These are phyloP conservation scores for Cavenderia fasciculata DNA, from an alignment of 78 protist genomes.

Conservation along the genomic window DNA sequence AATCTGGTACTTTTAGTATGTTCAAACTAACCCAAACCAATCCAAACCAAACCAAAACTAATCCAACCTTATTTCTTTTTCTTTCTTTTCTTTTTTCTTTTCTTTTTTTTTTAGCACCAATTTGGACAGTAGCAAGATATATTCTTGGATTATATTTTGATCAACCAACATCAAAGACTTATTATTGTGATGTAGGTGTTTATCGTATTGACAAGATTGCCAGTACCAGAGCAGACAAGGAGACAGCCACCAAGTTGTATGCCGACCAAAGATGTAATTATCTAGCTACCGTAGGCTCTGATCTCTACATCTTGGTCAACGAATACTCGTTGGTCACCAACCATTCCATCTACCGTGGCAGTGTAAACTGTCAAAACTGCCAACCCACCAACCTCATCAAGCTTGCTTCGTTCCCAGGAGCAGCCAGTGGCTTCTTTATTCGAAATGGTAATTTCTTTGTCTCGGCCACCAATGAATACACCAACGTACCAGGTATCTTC, in stretches of 20 bases:
- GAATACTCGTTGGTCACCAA: too few relatives aligned
- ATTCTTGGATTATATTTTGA: too few relatives aligned
- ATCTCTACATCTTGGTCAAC: not conserved
- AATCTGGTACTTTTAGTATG: too few relatives aligned
- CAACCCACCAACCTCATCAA: not conserved
- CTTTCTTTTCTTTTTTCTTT: too few relatives aligned
- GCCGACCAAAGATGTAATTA: not conserved
- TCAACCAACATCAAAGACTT: not conserved
- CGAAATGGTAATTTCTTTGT: not conserved
- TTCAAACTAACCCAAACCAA: too few relatives aligned
- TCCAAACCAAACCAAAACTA: too few relatives aligned
- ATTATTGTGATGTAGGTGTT: constrained; percentile 14
- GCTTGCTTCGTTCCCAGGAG: not conserved
- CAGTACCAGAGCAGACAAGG: not conserved
- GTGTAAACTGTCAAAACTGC: not conserved
- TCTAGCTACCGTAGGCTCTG: not conserved
- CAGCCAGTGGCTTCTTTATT: constrained; percentile 5
- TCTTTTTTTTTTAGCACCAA: too few relatives aligned
- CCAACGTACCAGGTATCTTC: not conserved
- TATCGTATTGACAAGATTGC: constrained; percentile 5
- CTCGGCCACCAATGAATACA: too few relatives aligned
- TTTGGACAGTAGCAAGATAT: too few relatives aligned
- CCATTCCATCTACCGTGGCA: constrained; percentile 3
- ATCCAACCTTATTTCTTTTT: too few relatives aligned
- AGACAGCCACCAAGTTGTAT: not conserved